phyloP scores from a whole-genome alignment of 2,329 filamentous ascomycete species.

The Zymoseptoria pseudotritici region DNA sequence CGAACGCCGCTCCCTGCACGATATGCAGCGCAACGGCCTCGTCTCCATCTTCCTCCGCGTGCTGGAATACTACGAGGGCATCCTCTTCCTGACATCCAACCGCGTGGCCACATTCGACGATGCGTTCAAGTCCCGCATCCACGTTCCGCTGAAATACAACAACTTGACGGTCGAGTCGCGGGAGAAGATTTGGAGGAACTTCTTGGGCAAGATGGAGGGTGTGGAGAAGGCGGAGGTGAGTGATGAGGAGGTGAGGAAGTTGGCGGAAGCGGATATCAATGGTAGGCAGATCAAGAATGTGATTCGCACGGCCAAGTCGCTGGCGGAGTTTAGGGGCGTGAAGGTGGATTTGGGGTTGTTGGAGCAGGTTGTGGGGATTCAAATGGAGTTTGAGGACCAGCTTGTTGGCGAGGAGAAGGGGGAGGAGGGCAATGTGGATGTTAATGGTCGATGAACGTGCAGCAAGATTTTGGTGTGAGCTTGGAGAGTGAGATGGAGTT shows the following conservation, averaged over 20 bases:
- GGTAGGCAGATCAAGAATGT: constrained; percentile 28
- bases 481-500: no score
- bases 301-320: constrained; percentile 21
- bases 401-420: constrained; percentile 6
- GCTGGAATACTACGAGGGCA: constrained; percentile 34
- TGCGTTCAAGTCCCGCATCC: constrained; percentile 34
- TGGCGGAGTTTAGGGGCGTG: constrained; percentile 19
- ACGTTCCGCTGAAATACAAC: constrained; percentile 26
- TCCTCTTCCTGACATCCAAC: constrained; percentile 34
- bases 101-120: constrained; percentile 30
- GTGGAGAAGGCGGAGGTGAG: constrained; percentile 9
- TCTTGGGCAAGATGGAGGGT: constrained; percentile 10
- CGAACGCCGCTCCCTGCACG: constrained; percentile 70
- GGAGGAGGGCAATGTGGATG: constrained; percentile 1
- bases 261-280: constrained; percentile 22
- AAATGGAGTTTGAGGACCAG: constrained; percentile 23
- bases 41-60: constrained; percentile 51
- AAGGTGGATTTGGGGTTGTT: constrained; percentile 17
- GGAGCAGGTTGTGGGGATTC: constrained; percentile 23
- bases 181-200: constrained; percentile 22
- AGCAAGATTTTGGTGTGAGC: no score
- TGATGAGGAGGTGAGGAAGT: constrained; percentile 13
- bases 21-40: constrained; percentile 74
- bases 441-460: not conserved
- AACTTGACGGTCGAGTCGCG: constrained; percentile 18